Base-by-base conservation (phyloP, 75 land plant genomes). In the Isoetes taiwanensis region DNA sequence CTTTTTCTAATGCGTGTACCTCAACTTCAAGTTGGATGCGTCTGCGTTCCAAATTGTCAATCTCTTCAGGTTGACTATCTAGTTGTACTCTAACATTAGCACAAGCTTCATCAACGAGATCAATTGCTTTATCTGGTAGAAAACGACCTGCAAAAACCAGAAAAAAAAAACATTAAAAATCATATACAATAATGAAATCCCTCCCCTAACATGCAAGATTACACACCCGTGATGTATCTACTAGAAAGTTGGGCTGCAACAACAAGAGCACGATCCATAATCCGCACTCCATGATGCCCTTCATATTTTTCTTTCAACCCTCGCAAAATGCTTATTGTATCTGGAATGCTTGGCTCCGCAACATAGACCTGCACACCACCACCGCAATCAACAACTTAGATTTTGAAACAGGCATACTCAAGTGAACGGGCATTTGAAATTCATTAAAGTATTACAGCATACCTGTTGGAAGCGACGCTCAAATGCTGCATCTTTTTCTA, bases 401-500 rank as follows among this genome's bases (percentile, higher is more conserved):
- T 37, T 10, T 14, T 37, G 12, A 14, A 10, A 14, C 39, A 37
- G 9, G 9, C 39, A 37, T 9, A 37, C 9, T 14, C 12, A 14
- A 10, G 39, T 37, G 9, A 14, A 14, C 39, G 14, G 14, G 14
- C 39, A 37, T 9, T 37, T 14, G 39, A 14, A 37, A 37, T 37
- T 9, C 12, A 37, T 9, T 14, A 10, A 14, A 14, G 39, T 10
- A 14, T n/a, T 57, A 12, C n/a, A 21, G 31, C 63, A 20, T 27
- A 72, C 75, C 67, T 87, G 94, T 52, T 93, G 98, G 28, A 93
- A 93, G 37, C 98, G 53, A 23, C 98, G 75, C 72, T 93, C 98
- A 56, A 93, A 93, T 2, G 98, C 98, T 3, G 98, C 95, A 81
- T 93, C 98, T 55, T 93, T 93, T 72, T 93, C 98, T 23, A 93